Conservation (phyloP, 768 basidiomycete genomes). For the Cystoderma amianthinum region DNA sequence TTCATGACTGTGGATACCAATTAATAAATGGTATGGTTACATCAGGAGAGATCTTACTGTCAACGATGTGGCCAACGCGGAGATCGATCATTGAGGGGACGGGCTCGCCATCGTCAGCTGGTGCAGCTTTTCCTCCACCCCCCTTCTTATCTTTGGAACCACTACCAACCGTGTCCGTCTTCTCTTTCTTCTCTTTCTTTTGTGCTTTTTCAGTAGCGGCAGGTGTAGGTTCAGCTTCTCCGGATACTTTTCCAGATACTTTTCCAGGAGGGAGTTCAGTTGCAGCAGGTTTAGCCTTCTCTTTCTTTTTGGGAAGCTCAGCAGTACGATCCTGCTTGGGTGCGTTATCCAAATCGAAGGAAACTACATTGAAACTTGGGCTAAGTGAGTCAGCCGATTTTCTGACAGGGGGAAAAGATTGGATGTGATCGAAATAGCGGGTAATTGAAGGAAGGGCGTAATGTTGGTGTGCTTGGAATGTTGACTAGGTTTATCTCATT, state of each 20-base stretch:
- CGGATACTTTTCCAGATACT: conserved; percentile 13
- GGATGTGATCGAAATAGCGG: conserved; percentile 95
- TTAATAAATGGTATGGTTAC: not conserved
- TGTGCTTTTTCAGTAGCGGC: conserved; percentile 23
- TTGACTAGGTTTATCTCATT: conserved; percentile 40
- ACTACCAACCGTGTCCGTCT: conserved; percentile 38
- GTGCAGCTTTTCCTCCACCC: conserved; percentile 33
- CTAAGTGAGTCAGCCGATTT: conserved; percentile 42
- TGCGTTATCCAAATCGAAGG: conserved; percentile 70
- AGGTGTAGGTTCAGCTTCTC: conserved; percentile 9
- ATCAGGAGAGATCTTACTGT: conserved; percentile 46
- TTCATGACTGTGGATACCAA: conserved; percentile 62
- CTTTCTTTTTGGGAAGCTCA: conserved; percentile 74
- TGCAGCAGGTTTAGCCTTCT: conserved; percentile 38
- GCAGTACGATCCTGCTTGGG: conserved; percentile 69
- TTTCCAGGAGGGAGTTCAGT: conserved; percentile 15
- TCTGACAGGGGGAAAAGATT: conserved; percentile 59
- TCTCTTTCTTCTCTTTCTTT: conserved; percentile 56
- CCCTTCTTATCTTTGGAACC: conserved; percentile 32
- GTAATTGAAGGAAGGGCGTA: conserved; percentile 77
- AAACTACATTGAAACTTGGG: conserved; percentile 47
- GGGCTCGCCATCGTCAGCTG: conserved; percentile 73
- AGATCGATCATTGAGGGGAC: conserved; percentile 96
- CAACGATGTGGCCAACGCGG: conserved; percentile 87
- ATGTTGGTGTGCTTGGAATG: conserved; percentile 65